phyloP scores from a whole-genome alignment of 1,284 basidiomycete genomes.

The Trichosporon coremiiforme region DNA sequence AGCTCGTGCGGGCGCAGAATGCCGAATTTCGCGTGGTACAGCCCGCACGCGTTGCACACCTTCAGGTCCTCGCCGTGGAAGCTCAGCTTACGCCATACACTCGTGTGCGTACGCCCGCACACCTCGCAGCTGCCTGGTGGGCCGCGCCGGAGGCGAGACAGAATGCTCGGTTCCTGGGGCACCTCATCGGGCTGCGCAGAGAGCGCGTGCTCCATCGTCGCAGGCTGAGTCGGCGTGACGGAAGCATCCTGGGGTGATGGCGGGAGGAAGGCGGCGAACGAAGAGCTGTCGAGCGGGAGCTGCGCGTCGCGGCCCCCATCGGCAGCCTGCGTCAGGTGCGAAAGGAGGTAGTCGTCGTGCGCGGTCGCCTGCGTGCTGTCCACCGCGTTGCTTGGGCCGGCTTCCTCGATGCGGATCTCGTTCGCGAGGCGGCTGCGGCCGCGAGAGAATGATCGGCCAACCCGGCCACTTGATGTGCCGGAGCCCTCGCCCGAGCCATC shows the following conservation, averaged over 20 bases:
- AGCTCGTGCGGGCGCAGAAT: conserved; percentile 51
- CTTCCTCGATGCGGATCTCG: conserved; percentile 24
- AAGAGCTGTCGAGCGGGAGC: conserved; percentile 34
- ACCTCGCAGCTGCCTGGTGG: conserved; percentile 52
- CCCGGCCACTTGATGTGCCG: conserved; percentile 7
- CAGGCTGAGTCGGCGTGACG: background rate
- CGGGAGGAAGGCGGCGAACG: conserved; percentile 43
- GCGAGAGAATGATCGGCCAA: background rate
- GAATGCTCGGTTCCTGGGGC: conserved; percentile 28
- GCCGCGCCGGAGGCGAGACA: conserved; percentile 45
- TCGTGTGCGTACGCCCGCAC: conserved; percentile 51
- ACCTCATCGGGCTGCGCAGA: conserved; percentile 6
- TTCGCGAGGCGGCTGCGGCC: conserved; percentile 30
- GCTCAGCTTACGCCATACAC: conserved; percentile 49
- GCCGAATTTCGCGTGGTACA: conserved; percentile 51
- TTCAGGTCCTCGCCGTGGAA: conserved; percentile 42
- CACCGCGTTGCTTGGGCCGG: conserved; percentile 22
- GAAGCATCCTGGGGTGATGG: conserved; percentile 21
- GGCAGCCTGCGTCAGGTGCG: conserved; percentile 33
- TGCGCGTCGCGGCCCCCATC: conserved; percentile 19
- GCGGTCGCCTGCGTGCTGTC: conserved; percentile 31
- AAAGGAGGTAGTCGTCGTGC: conserved; percentile 41
- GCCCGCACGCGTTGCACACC: conserved; percentile 53
- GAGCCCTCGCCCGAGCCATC: conserved; percentile 7
- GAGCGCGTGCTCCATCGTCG: conserved; percentile 9